These are phyloP conservation scores for Fragaria nilgerrensis DNA, from an alignment of 306 rosid genomes.

Conservation along the genomic window DNA sequence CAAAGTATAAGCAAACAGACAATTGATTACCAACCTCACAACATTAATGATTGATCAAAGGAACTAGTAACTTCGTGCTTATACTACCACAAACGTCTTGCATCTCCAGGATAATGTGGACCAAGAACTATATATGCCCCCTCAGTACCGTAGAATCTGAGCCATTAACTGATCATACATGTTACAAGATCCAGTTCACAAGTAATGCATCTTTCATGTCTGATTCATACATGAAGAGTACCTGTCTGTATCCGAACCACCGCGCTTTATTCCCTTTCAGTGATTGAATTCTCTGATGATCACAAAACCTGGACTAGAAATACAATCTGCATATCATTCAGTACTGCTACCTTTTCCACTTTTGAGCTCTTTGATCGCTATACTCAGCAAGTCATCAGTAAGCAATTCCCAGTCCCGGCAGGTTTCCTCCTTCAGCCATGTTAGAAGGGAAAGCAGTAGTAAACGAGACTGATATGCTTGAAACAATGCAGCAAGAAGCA, in stretches of 20 bases:
- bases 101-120: conserved; percentile 27
- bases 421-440: conserved; percentile 31
- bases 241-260: conserved; percentile 7
- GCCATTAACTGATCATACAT: background rate
- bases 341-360: background rate
- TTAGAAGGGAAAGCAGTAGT: conserved; percentile 86
- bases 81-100: conserved; percentile 20
- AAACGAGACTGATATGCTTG: conserved; percentile 80
- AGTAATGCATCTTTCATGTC: conserved; percentile 10
- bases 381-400: background rate
- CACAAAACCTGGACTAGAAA: conserved; percentile 7
- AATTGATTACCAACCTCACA: conserved; percentile 2
- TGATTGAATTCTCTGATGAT: background rate
- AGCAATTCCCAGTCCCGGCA: background rate
- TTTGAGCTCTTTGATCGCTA: background rate
- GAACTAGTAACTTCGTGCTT: background rate
- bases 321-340: background rate
- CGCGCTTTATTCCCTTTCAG: background rate
- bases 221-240: background rate
- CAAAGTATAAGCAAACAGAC: conserved; percentile 12
- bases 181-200: background rate
- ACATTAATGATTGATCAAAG: background rate
- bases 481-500: conserved; percentile 71
- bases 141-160: background rate
- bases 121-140: background rate